Conservation (phyloP, 371 early-diverging fungal genomes). For the Massospora cicadina region DNA sequence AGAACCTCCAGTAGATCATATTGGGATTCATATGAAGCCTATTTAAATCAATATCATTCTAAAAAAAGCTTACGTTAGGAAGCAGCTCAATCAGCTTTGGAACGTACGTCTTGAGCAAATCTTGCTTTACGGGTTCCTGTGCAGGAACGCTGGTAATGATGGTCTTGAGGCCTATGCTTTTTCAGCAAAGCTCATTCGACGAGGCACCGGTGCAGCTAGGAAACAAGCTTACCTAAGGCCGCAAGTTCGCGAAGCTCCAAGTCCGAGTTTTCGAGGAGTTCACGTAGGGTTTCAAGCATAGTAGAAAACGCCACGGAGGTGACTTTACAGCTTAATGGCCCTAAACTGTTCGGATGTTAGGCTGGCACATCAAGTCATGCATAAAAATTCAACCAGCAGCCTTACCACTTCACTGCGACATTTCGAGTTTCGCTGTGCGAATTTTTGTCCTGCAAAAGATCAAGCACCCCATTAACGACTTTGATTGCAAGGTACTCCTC, state of each 20-base stretch:
- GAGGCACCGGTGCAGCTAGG: background rate
- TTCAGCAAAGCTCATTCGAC: slow-evolving; percentile 23
- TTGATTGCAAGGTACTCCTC: slow-evolving; percentile 45
- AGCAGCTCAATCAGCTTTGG: background rate
- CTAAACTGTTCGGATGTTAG: no score
- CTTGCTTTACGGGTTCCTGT: slow-evolving; percentile 8
- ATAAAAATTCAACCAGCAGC: background rate
- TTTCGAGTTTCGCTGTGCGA: slow-evolving; percentile 69
- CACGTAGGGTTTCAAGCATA: background rate
- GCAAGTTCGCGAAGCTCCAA: background rate
- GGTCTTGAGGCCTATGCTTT: slow-evolving; percentile 28
- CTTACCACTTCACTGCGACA: slow-evolving; percentile 71
- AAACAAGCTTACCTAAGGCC: background rate
- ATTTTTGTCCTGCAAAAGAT: slow-evolving; percentile 64
- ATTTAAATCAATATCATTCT: background rate
- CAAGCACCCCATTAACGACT: slow-evolving; percentile 46
- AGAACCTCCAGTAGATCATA: slow-evolving; percentile 72
- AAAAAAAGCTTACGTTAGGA: background rate
- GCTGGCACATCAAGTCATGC: background rate
- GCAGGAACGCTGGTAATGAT: slow-evolving; percentile 40
- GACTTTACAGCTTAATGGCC: background rate
- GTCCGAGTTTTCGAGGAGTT: background rate
- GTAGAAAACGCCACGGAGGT: background rate
- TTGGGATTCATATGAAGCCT: slow-evolving; percentile 39
- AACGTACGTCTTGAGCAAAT: slow-evolving; percentile 17